Conservation (phyloP, 2,329 filamentous ascomycete species). For the Monilinia vaccinii-corymbosi region DNA sequence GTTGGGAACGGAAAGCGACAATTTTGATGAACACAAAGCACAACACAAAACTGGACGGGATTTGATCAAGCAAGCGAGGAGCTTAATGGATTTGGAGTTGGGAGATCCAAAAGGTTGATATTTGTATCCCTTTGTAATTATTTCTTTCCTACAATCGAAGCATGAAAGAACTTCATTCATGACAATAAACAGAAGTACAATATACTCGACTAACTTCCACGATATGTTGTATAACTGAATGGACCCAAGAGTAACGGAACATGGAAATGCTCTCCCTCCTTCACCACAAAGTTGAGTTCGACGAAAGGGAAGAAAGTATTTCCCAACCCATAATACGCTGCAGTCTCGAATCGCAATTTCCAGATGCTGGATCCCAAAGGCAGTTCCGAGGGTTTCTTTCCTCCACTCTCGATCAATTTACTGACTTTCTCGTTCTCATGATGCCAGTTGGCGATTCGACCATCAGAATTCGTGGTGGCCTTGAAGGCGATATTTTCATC, state of each 20-base stretch:
- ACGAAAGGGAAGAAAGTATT: conserved; percentile 50
- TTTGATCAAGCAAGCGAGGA: conserved; percentile 5
- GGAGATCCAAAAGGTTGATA: conserved; percentile 5
- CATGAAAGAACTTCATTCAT: conserved; percentile 5
- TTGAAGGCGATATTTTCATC: conserved; percentile 41
- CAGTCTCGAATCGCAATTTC: conserved; percentile 66
- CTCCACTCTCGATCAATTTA: conserved; percentile 13
- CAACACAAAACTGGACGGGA: background rate
- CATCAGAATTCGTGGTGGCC: conserved; percentile 66
- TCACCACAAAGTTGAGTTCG: conserved; percentile 43
- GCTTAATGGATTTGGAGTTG: conserved; percentile 1
- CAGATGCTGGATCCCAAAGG: conserved; percentile 38
- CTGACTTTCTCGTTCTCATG: conserved; percentile 1
- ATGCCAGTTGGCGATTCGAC: conserved; percentile 59
- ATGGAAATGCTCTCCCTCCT: conserved; percentile 60
- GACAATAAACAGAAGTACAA: background rate
- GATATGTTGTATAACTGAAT: conserved; percentile 74
- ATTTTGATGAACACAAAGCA: background rate
- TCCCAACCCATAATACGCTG: conserved; percentile 57
- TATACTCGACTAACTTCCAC: conserved; percentile 49
- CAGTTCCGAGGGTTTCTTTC: background rate
- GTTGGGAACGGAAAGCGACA: background rate
- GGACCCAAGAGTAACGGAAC: conserved; percentile 70
- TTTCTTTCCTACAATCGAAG: background rate
- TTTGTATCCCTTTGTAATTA: conserved; percentile 5